Evolutionary conservation across 2,329 filamentous ascomycete species (phyloP), one percentile per base, ranked within the genome.

Genomic region (Plenodomus tracheiphilus): DNA sequence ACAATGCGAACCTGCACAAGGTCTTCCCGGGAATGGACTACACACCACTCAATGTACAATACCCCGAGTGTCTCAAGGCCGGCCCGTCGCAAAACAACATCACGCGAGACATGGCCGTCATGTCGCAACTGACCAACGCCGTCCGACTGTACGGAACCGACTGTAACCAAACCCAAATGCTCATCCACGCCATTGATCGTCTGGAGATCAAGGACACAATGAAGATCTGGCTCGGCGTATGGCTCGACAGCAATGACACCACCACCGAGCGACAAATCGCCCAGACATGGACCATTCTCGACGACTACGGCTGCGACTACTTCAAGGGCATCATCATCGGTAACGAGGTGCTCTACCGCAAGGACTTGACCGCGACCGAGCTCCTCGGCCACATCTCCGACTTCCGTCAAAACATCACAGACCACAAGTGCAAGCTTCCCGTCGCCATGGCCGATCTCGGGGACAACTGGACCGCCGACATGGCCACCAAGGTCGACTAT

Each of bases 21-120:
- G 91, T 97, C 2, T 97, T 97, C 71, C 89, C 91, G 0, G 93
- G 91, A 20, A 89, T 97, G 75, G 93, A 97, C 74, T 97, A 97
- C 70, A 97, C 93, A 0, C 91, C 93, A 0, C 82, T 94, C 71
- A 91, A 95, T 68, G 85, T 90, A 0, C 92, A 97, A 72, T 97
- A 93, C 62, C 93, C 93, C 2, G 86, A 86, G 34, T 97, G 93
- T 72, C 56, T 92, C 25, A 76, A 81, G 46, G 82, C 86, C 59
- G 89, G 89, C 1, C 88, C 93, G 0, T 92, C 87, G 28, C 93
- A 97, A 69, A 96, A 97, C 76, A 97, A 97, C 69, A 81, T 97
- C 58, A 97, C 94, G 0, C 85, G 90, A 44, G 93, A 97, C 69
- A 78, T 97, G 49, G 93, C 94, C 1, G 86, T 97, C 9, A 84